Percentiles rank a stretch among this genome's conserved stretches.
Conservation (phyloP, 2,329 filamentous ascomycete species). For the Scytalidium lignicola region DNA sequence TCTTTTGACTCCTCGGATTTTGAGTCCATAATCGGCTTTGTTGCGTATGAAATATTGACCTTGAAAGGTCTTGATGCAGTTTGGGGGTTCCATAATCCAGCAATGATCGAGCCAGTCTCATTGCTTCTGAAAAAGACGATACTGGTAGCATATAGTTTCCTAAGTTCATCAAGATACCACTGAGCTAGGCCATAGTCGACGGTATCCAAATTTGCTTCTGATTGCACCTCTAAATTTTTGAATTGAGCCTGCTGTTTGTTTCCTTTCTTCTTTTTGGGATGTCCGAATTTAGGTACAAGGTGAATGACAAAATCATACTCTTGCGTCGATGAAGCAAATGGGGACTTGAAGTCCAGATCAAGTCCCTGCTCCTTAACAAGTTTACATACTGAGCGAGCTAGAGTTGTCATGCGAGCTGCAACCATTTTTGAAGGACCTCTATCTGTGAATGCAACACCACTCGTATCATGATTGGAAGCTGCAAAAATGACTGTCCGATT, state of each 20-base stretch:
- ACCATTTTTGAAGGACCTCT: slow-evolving; percentile 73
- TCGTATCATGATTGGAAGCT: slow-evolving; percentile 71
- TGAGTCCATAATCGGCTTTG: slow-evolving; percentile 41
- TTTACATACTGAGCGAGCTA: slow-evolving; percentile 72
- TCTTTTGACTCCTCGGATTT: slow-evolving; percentile 38
- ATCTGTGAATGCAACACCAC: slow-evolving; percentile 77
- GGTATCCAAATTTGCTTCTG: slow-evolving; percentile 33
- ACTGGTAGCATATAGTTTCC: slow-evolving; percentile 59
- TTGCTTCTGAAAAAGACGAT: slow-evolving; percentile 77
- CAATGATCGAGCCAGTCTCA: slow-evolving; percentile 50
- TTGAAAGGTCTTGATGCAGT: slow-evolving; percentile 53
- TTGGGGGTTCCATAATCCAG: slow-evolving; percentile 61
- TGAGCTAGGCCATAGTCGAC: slow-evolving; percentile 56
- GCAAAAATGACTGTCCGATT: slow-evolving; percentile 78
- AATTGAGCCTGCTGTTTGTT: slow-evolving; percentile 49
- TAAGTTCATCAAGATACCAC: slow-evolving; percentile 63
- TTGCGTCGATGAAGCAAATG: slow-evolving; percentile 68
- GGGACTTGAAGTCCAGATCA: slow-evolving; percentile 46
- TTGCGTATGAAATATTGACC: slow-evolving; percentile 64
- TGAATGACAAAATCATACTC: slow-evolving; percentile 88
- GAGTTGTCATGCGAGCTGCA: slow-evolving; percentile 73
- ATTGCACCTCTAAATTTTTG: slow-evolving; percentile 72
- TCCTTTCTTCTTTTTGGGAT: slow-evolving; percentile 28
- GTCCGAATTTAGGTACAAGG: slow-evolving; percentile 38
- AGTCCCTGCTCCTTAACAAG: slow-evolving; percentile 50